Evolutionary conservation across 306 rosid species (phyloP).

Genomic region (Rosa lucieae): DNA sequence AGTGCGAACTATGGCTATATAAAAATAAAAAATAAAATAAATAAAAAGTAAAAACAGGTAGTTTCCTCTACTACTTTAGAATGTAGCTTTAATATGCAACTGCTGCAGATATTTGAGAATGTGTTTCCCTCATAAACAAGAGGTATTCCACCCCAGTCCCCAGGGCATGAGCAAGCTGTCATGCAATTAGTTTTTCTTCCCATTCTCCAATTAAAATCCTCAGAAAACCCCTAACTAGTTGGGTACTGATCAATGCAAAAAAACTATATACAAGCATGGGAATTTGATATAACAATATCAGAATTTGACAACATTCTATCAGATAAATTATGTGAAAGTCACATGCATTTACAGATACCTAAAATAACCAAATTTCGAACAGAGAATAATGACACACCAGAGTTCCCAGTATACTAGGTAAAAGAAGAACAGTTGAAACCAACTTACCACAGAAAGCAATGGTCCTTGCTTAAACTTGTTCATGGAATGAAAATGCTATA

Average conservation of each 20-base stretch:
- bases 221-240: not conserved
- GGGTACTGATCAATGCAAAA: not conserved
- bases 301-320: not conserved
- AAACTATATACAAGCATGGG: not conserved
- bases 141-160: not conserved
- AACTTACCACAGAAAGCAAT: constrained; percentile 83
- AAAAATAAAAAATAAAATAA: not conserved
- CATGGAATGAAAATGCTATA: constrained; percentile 69
- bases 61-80: not conserved
- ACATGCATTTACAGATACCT: not conserved
- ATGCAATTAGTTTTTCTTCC: not conserved
- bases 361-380: not conserved
- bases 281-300: not conserved
- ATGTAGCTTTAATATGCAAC: not conserved
- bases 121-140: not conserved
- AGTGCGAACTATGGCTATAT: not conserved
- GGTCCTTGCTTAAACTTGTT: constrained; percentile 93
- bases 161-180: not conserved
- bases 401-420: not conserved
- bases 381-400: not conserved
- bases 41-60: not conserved
- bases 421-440: constrained; percentile 2
- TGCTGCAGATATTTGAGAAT: not conserved
- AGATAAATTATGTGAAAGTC: not conserved
- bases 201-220: not conserved